phyloP scores from a whole-genome alignment of 2,329 filamentous ascomycete species.

The Didymella pinodella region DNA sequence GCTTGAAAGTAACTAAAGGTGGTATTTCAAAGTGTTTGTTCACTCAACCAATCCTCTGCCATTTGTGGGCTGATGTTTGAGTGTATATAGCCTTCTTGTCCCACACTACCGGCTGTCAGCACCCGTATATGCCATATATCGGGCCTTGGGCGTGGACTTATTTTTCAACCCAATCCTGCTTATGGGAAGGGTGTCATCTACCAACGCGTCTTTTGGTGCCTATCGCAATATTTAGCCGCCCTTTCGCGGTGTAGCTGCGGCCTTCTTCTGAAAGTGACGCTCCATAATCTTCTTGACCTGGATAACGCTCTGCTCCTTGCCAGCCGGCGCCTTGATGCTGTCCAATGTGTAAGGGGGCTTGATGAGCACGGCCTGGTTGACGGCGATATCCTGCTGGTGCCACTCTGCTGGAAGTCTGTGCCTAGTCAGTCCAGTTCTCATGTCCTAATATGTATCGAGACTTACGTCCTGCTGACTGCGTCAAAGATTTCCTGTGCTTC shows the following conservation, averaged over 20 bases:
- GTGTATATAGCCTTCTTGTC: too few relatives aligned
- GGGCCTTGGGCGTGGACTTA: too few relatives aligned
- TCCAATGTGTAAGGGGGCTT: conserved; percentile 65
- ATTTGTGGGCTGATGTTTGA: too few relatives aligned
- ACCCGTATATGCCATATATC: too few relatives aligned
- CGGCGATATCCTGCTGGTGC: conserved; percentile 64
- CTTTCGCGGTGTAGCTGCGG: conserved; percentile 23
- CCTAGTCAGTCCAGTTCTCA: conserved; percentile 16
- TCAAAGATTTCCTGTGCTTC: conserved; percentile 72
- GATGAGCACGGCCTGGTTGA: conserved; percentile 68
- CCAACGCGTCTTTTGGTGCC: too few relatives aligned
- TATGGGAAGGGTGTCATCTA: too few relatives aligned
- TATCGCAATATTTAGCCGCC: conserved; percentile 1
- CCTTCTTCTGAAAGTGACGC: conserved; percentile 54
- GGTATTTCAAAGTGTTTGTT: too few relatives aligned
- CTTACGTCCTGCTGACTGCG: conserved; percentile 65
- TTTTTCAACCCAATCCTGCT: too few relatives aligned
- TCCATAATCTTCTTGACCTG: conserved; percentile 58
- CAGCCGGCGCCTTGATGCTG: conserved; percentile 58
- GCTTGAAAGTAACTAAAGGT: too few relatives aligned
- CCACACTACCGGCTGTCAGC: too few relatives aligned
- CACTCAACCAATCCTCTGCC: too few relatives aligned
- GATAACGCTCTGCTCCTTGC: conserved; percentile 53
- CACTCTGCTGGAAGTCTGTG: conserved; percentile 63
- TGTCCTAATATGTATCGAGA: conserved; percentile 5